Conservation (phyloP, 768 basidiomycete species). For the Agrocybe pediades region DNA sequence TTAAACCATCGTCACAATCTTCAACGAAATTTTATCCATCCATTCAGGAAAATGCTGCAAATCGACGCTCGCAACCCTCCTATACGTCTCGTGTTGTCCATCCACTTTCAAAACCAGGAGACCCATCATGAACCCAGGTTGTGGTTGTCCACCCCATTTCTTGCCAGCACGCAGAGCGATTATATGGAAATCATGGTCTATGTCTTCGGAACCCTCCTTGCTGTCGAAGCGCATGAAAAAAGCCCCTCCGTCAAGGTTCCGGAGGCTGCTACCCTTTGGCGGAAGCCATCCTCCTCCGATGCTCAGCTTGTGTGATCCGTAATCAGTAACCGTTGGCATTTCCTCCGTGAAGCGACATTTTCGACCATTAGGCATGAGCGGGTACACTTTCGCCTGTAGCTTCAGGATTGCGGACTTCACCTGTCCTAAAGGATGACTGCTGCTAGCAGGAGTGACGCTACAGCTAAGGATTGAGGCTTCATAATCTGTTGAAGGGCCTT, state of each 20-base stretch:
- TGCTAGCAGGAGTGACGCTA: not conserved
- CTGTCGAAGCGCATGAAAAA: not conserved
- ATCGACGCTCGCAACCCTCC: not conserved
- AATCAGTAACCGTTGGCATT: not conserved
- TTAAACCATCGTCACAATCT: not conserved
- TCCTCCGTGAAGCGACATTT: not conserved
- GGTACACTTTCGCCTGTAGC: not conserved
- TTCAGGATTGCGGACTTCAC: not conserved
- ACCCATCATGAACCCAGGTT: not conserved
- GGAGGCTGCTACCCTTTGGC: not conserved
- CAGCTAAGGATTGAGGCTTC: not conserved
- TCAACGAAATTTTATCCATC: not conserved
- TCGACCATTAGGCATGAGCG: not conserved
- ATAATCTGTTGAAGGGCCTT: not conserved
- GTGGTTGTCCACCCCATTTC: not conserved
- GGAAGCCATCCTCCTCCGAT: not conserved
- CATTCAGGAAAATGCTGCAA: not conserved
- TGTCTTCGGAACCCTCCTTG: too few relatives aligned
- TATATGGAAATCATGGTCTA: not conserved
- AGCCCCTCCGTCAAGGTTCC: too few relatives aligned
- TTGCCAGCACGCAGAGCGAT: not conserved
- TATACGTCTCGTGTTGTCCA: not conserved
- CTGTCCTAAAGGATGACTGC: not conserved
- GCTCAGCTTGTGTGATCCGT: not conserved
- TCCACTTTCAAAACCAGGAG: not conserved